phyloP scores from a whole-genome alignment of 1,284 basidiomycete species.

The Meripilus lineatus region DNA sequence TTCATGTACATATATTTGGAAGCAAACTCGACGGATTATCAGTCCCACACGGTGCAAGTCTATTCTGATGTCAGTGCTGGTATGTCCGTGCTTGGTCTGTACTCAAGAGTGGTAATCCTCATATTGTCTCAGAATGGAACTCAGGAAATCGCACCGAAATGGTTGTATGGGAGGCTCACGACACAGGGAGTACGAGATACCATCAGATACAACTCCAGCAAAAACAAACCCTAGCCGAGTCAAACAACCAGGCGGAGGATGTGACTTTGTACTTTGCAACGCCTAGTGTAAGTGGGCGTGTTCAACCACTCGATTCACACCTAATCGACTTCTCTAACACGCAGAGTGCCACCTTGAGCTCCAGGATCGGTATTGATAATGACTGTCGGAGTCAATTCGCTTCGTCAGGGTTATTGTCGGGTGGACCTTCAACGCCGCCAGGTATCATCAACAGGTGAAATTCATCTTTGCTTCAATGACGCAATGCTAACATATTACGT shows the following conservation, averaged over 20 bases:
- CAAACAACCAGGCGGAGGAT: conserved; percentile 19
- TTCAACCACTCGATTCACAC: too few species aligned
- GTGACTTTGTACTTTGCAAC: conserved; percentile 19
- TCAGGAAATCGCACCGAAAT: neutral
- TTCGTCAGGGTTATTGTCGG: conserved; percentile 10
- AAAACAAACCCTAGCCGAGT: conserved; percentile 8
- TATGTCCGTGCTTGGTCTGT: too few species aligned
- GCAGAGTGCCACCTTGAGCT: conserved; percentile 14
- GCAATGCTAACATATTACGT: neutral
- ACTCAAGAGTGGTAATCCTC: too few species aligned
- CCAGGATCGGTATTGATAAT: conserved; percentile 11
- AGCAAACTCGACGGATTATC: conserved; percentile 24
- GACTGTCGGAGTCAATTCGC: conserved; percentile 13
- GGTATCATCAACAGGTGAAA: conserved; percentile 8
- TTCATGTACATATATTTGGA: conserved; percentile 29
- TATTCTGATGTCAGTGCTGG: conserved; percentile 33
- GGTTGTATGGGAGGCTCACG: neutral
- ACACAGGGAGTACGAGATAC: conserved; percentile 10
- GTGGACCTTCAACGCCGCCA: conserved; percentile 11
- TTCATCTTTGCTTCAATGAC: too few species aligned
- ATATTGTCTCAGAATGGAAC: conserved; percentile 11
- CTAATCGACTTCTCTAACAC: neutral
- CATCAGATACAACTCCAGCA: conserved; percentile 15
- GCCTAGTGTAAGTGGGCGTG: conserved; percentile 11
- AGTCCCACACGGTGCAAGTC: conserved; percentile 25